Percentiles rank a stretch among this genome's conserved stretches.
Conservation (phyloP, 2,329 filamentous ascomycete genomes). For the Rhinocladiella mackenziei region DNA sequence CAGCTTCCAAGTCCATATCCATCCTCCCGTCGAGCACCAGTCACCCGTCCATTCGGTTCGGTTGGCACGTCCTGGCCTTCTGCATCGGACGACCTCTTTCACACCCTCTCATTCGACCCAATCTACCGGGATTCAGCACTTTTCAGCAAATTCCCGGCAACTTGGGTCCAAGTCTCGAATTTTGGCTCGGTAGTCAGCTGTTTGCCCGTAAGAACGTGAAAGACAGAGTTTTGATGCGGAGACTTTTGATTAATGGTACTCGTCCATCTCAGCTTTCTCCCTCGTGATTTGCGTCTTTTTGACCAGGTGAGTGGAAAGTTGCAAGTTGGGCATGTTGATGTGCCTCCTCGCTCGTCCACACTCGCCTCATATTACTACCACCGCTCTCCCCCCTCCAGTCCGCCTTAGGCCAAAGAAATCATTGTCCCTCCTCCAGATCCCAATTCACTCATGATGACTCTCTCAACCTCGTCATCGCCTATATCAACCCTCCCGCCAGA, state of each 20-base stretch:
- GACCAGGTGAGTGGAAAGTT: too few relatives aligned
- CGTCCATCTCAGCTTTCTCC: too few relatives aligned
- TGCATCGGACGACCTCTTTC: not conserved
- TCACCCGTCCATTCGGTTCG: conserved; percentile 3
- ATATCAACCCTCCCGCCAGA: conserved; percentile 32
- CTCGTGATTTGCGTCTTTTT: too few relatives aligned
- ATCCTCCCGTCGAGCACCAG: not conserved
- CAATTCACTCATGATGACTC: not conserved
- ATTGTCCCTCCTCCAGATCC: too few relatives aligned
- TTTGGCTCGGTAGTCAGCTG: not conserved
- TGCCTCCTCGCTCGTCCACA: too few relatives aligned
- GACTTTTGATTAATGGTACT: too few relatives aligned
- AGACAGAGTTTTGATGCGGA: too few relatives aligned
- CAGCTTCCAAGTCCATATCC: not conserved
- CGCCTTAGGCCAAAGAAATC: too few relatives aligned
- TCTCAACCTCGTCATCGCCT: not conserved
- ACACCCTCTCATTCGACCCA: not conserved
- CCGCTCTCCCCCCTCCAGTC: too few relatives aligned
- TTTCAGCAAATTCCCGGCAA: conserved; percentile 7
- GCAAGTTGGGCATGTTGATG: too few relatives aligned
- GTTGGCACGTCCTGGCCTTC: not conserved
- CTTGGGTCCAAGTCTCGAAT: conserved; percentile 6
- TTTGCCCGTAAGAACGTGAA: too few relatives aligned
- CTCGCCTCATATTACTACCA: too few relatives aligned
- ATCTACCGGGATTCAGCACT: not conserved